Evolutionary conservation across 306 rosid genomes (phyloP).

Genomic region (Ochetophila trinervis): DNA sequence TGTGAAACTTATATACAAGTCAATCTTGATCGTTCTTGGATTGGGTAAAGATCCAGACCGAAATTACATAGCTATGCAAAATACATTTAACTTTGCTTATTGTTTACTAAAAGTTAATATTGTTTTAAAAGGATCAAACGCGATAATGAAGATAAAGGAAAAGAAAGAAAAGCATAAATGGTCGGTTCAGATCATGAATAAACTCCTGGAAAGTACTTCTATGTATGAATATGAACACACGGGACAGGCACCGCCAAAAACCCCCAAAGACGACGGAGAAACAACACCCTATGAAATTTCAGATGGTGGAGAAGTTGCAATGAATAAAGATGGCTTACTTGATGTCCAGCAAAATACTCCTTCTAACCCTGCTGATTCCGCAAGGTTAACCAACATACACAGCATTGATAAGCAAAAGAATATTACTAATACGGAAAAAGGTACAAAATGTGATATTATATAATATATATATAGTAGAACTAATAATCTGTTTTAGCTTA

Average conservation of each 20-base stretch:
- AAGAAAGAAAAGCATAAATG: conserved; percentile 40
- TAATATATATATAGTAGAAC: neutral
- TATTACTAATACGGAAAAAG: neutral
- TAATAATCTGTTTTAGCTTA: too few relatives aligned
- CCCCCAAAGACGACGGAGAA: conserved; percentile 4
- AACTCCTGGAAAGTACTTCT: conserved; percentile 10
- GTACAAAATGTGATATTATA: neutral
- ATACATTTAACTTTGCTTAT: neutral
- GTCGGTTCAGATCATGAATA: conserved; percentile 44
- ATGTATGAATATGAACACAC: conserved; percentile 15
- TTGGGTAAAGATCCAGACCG: conserved; percentile 7
- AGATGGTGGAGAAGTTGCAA: neutral
- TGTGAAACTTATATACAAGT: conserved; percentile 12
- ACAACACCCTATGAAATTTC: conserved; percentile 1
- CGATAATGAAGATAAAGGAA: conserved; percentile 8
- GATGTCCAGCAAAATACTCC: neutral
- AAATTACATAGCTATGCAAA: neutral
- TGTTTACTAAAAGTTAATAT: neutral
- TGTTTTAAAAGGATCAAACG: conserved; percentile 5
- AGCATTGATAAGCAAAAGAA: neutral
- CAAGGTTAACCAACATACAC: neutral
- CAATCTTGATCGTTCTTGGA: conserved; percentile 25
- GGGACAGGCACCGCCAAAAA: neutral
- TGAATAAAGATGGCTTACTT: neutral
- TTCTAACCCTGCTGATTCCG: neutral